Base-by-base conservation (phyloP, 1,139 yeast species). In the Hemisphaericaspora xylanilytica region DNA sequence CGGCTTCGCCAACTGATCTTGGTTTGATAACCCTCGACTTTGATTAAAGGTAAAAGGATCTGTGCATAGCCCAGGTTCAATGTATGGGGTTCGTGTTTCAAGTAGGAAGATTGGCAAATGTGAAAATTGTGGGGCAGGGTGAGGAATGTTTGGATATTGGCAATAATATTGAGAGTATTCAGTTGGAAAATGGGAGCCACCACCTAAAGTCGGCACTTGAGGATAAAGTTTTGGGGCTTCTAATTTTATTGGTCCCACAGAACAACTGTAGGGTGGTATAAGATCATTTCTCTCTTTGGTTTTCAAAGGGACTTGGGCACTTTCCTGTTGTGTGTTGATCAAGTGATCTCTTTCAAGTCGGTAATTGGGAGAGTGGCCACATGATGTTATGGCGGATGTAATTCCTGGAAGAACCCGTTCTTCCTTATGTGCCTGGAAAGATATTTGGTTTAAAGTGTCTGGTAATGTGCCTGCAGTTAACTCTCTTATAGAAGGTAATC, bases 401-500 rank as follows among this genome's bases (percentile, higher is more conserved):
- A 28, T 28, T 16, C 31, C 21, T 15, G 31, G 31, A 2, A 28
- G 20, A 15, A 28, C 15, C 11, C 13, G 11, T 2, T 11, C 4
- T 6, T 28, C 31, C 4, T 28, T 28, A 4, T 11, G 10, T 9
- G 5, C 13, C 3, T 28, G 15, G 20, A 28, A 28, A 28, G 31
- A 11, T 5, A 16, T 3, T 10, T 15, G 31, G 12, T 16, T 15
- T 5, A 28, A 9, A 6, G 31, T 6, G 16, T 17, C 28, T 6
- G 35, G 11, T 2, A 35, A 25, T 8, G 44, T 38, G 16, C 39
- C 39, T 16, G 48, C 33, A n/a, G 70, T 63, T 47, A 66, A 56
- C 43, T 66, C 70, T 43, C 55, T 59, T 36, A 66, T 64, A 4
- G 69, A 59, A 12, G 71, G 70, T 45, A 65, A 58, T 43, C 54